Base-by-base conservation (phyloP, 108 stramenopile genomes). In the Fragilariopsis cylindrus region DNA sequence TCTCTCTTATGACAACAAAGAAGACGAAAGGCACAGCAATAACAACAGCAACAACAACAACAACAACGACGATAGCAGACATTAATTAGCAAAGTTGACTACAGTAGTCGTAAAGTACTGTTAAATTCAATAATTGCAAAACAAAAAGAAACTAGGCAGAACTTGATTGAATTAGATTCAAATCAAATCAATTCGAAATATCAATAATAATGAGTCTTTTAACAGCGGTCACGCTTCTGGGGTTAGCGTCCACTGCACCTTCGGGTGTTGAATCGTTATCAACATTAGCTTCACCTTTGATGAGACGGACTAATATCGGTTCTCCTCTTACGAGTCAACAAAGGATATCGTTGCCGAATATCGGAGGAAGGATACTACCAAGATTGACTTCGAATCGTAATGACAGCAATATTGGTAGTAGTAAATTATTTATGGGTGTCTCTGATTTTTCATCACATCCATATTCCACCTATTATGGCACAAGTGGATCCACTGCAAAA, bases 371-470 rank as follows among this genome's bases (percentile, higher is more conserved):
- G 44, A 63, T 63, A 63, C 30, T 30, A 30, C 30, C 1, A 30
- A 30, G 30, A 30, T 63, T 46, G 15, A 44, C 46, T 40, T 45
- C 42, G n/a, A 42, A 42, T 12, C 21, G 62, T 1, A 41, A 41
- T n/a, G 18, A 60, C 4, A 41, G 58, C 55, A 21, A 21, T 21
- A 56, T 19, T 19, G 11, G 62, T 44, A 63, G 7, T 8, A 63
- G 2, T 44, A 7, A 0, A 7, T 63, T 52, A 44, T 16, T 41
- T 48, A 48, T 68, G 67, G 48, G 48, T 18, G 12, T 53, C 12
- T 68, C 67, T 8, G 67, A 68, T 48, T 68, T 68, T 68, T 68
- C 67, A 5, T 68, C 67, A 0, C 67, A 68, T 18, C 67, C 67
- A 8, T 68, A 68, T 48, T 68, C 67, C 0, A 41, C 42, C 0